These are phyloP conservation scores for Polygonum maritimum DNA, from an alignment of 148 eudicot species.

Conservation along the genomic window DNA sequence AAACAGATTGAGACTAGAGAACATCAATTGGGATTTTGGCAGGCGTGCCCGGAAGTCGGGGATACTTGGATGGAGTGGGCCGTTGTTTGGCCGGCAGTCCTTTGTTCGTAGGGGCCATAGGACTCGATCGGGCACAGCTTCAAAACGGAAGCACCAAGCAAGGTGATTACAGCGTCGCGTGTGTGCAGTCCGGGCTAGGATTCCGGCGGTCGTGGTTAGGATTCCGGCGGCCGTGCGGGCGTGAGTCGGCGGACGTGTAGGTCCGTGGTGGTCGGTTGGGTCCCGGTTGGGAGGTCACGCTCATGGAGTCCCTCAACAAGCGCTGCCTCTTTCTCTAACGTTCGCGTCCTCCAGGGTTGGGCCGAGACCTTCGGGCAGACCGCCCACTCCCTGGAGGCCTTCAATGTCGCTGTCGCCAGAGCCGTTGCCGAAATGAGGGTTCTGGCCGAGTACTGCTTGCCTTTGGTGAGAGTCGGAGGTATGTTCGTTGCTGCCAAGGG, in stretches of 20 bases:
- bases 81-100: slow-evolving; percentile 61
- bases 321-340: slow-evolving; percentile 80
- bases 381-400: slow-evolving; percentile 54
- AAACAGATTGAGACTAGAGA: too few relatives aligned
- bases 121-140: slow-evolving; percentile 72
- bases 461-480: slow-evolving; percentile 89
- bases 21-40: slow-evolving; percentile 23
- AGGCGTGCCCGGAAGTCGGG: slow-evolving; percentile 87
- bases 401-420: slow-evolving; percentile 85
- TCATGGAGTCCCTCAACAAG: slow-evolving; percentile 81
- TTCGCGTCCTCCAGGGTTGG: slow-evolving; percentile 67
- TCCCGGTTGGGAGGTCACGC: slow-evolving; percentile 82
- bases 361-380: slow-evolving; percentile 83
- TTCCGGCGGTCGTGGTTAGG: too few relatives aligned
- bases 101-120: slow-evolving; percentile 73
- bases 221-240: too few relatives aligned
- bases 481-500: slow-evolving; percentile 96
- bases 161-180: too few relatives aligned
- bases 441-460: slow-evolving; percentile 90
- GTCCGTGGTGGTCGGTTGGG: too few relatives aligned
- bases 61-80: slow-evolving; percentile 74
- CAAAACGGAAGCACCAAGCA: slow-evolving; percentile 82
- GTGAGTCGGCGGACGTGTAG: too few relatives aligned
- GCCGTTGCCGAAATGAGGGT: slow-evolving; percentile 94
- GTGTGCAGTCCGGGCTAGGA: too few relatives aligned